Percentiles rank a stretch among this genome's conserved stretches.
Evolutionary conservation across 306 rosid genomes (phyloP).

Genomic region (Pachyrhizus erosus): DNA sequence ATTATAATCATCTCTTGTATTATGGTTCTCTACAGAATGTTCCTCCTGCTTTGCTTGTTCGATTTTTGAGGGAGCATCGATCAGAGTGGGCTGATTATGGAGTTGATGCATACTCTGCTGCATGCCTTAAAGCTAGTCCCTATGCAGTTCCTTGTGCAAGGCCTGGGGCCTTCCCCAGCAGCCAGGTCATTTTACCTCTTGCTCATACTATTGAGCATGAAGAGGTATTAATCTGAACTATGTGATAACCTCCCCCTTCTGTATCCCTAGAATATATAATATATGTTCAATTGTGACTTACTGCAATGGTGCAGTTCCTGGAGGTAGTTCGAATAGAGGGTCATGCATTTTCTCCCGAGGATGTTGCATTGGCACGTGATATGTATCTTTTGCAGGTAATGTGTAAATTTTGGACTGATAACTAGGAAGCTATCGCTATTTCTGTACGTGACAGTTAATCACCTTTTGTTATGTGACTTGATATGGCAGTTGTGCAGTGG

Average conservation of each 20-base stretch:
- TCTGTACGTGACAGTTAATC: not conserved
- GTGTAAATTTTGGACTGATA: not conserved
- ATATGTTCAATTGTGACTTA: not conserved
- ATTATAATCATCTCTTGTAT: not conserved
- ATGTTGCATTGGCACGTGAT: slow-evolving; percentile 82
- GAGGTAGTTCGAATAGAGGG: slow-evolving; percentile 99
- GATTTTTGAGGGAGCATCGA: slow-evolving; percentile 95
- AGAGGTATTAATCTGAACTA: slow-evolving; percentile 61
- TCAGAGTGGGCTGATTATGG: slow-evolving; percentile 99
- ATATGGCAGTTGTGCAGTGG: slow-evolving; percentile 86
- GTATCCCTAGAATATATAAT: not conserved
- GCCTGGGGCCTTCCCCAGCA: slow-evolving; percentile 87
- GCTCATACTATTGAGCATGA: slow-evolving; percentile 93
- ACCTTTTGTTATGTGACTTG: not conserved
- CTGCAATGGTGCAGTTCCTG: slow-evolving; percentile 63
- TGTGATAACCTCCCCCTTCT: not conserved
- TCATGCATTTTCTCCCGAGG: slow-evolving; percentile 93
- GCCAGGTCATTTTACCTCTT: slow-evolving; percentile 90
- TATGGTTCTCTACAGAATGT: slow-evolving; percentile 64
- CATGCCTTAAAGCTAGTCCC: slow-evolving; percentile 83
- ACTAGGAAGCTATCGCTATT: not conserved
- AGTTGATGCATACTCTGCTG: slow-evolving; percentile 94
- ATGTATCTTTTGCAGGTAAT: slow-evolving; percentile 89
- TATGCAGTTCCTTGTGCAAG: slow-evolving; percentile 88
- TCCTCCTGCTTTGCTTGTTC: slow-evolving; percentile 97